phyloP scores from a whole-genome alignment of 805 yeast species.

The Cyberlindnera americana region DNA sequence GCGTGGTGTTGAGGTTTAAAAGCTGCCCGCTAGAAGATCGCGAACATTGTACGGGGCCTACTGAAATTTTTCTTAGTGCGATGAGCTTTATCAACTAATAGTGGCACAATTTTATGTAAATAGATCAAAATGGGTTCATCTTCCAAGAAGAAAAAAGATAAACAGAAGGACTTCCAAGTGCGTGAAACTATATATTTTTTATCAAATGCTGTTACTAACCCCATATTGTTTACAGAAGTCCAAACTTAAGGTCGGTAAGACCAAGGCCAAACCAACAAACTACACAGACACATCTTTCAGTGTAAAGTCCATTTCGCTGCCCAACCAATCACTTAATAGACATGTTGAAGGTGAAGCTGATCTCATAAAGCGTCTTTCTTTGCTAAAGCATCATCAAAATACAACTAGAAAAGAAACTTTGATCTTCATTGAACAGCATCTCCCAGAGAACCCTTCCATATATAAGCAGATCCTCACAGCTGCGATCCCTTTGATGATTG shows the following conservation, averaged over 20 bases:
- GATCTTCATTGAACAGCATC: constrained; percentile 44
- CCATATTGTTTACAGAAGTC: constrained; percentile 40
- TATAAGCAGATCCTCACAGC: constrained; percentile 55
- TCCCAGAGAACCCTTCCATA: constrained; percentile 50
- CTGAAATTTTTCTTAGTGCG: background rate
- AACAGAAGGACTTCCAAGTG: constrained; percentile 27
- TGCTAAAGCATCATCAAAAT: constrained; percentile 70
- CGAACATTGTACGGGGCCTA: background rate
- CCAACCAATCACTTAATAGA: constrained; percentile 33
- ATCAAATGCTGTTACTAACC: too few species aligned
- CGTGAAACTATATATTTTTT: background rate
- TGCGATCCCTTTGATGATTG: constrained; percentile 55
- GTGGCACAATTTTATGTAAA: too few species aligned
- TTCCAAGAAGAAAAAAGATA: constrained; percentile 37
- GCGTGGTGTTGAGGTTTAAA: too few species aligned
- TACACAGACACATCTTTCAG: constrained; percentile 83
- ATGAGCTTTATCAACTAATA: background rate
- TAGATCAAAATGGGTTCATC: constrained; percentile 28
- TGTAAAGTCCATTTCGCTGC: constrained; percentile 50
- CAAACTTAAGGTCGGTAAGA: constrained; percentile 86
- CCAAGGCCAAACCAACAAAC: constrained; percentile 65
- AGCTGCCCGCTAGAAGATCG: too few species aligned
- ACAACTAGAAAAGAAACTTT: constrained; percentile 71
- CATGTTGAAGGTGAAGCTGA: constrained; percentile 39
- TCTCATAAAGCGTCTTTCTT: constrained; percentile 56